phyloP scores from a whole-genome alignment of 1,284 basidiomycete genomes.

The Pterula multifida region DNA sequence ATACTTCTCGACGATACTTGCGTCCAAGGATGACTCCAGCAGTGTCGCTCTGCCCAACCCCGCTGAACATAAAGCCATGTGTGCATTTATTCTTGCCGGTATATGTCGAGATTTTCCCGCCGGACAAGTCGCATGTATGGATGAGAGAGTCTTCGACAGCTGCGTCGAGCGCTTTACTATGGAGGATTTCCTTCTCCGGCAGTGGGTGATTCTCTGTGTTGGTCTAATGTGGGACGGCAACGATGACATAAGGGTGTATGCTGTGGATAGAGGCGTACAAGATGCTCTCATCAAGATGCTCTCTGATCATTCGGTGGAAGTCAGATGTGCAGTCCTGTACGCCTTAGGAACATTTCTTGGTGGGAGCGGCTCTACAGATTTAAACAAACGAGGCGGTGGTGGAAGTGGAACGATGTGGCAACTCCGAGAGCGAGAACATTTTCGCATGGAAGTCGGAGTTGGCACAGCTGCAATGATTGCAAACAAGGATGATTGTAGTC shows the following conservation, averaged over 20 bases:
- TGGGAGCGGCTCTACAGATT: conserved; percentile 65
- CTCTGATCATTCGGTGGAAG: conserved; percentile 86
- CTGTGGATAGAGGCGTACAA: conserved; percentile 74
- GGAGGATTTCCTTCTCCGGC: conserved; percentile 84
- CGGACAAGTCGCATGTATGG: conserved; percentile 82
- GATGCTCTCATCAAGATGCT: conserved; percentile 79
- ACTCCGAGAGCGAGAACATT: conserved; percentile 70
- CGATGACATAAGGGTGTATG: conserved; percentile 84
- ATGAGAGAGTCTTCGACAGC: conserved; percentile 80
- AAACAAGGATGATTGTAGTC: conserved; percentile 89
- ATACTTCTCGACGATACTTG: conserved; percentile 81
- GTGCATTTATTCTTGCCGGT: conserved; percentile 92
- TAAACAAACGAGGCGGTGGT: conserved; percentile 63
- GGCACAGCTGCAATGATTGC: conserved; percentile 68
- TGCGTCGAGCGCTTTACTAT: conserved; percentile 83
- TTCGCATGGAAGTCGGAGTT: conserved; percentile 69
- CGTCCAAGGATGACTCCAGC: conserved; percentile 40
- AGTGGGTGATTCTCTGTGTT: conserved; percentile 92
- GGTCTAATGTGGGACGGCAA: conserved; percentile 93
- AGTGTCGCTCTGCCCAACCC: conserved; percentile 66
- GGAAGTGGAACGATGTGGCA: conserved; percentile 81
- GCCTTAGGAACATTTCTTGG: conserved; percentile 93
- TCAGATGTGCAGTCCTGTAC: conserved; percentile 84
- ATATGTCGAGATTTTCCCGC: conserved; percentile 81
- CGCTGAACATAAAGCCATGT: conserved; percentile 98